A percentile compares a stretch with the other conserved stretches of the same genome.
These are phyloP conservation scores for Alternaria brassicae DNA, from an alignment of 2,329 filamentous ascomycete species.

Conservation along the genomic window DNA sequence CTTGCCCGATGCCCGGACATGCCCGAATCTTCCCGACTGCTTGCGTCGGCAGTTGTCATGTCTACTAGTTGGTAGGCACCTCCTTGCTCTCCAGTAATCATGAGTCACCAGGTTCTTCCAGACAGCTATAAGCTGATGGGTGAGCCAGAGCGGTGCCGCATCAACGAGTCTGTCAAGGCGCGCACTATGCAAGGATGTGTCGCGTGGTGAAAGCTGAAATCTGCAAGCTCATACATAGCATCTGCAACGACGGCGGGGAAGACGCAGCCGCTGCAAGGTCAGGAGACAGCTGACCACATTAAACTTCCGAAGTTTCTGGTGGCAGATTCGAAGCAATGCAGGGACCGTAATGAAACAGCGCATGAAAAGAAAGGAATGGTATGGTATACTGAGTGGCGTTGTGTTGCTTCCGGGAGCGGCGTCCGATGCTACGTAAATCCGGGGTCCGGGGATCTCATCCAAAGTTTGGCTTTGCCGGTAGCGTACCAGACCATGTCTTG, in stretches of 20 bases:
- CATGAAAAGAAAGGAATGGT: neutral
- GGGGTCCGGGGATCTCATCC: slow-evolving; percentile 5
- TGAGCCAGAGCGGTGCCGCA: neutral
- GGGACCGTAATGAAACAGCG: slow-evolving; percentile 12
- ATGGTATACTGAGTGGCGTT: neutral
- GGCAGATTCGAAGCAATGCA: neutral
- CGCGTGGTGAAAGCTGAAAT: slow-evolving; percentile 4
- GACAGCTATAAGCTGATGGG: neutral
- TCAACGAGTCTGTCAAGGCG: neutral
- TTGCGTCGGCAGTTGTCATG: neutral
- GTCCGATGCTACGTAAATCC: neutral
- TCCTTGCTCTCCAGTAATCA: neutral
- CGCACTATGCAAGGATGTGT: neutral
- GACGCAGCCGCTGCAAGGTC: slow-evolving; percentile 2
- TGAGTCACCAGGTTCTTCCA: neutral
- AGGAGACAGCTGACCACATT: slow-evolving; percentile 10
- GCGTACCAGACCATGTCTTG: slow-evolving; percentile 3
- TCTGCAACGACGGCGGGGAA: slow-evolving; percentile 5
- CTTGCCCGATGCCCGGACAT: neutral
- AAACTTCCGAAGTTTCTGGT: neutral
- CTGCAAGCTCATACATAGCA: neutral
- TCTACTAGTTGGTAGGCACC: neutral
- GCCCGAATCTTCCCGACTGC: neutral
- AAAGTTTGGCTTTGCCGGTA: slow-evolving; percentile 7
- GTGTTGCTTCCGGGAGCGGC: neutral